Conservation (phyloP, 2,329 filamentous ascomycete species). For the Claviceps citrina region DNA sequence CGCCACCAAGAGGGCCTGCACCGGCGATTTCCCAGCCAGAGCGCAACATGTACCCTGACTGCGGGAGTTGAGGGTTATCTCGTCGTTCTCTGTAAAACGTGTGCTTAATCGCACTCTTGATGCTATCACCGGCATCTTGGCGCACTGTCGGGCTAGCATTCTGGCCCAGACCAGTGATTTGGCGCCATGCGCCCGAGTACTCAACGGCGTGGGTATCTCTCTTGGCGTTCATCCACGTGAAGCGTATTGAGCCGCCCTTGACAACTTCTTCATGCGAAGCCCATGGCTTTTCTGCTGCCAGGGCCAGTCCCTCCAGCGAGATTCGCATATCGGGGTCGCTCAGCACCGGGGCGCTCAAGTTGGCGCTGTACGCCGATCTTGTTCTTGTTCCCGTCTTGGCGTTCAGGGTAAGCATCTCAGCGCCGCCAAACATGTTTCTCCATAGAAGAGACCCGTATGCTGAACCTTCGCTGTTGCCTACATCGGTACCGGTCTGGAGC, state of each 20-base stretch:
- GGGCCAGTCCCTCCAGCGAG: constrained; percentile 66
- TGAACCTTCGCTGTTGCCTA: constrained; percentile 86
- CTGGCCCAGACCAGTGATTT: constrained; percentile 63
- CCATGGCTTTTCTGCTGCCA: constrained; percentile 78
- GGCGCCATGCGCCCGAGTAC: constrained; percentile 74
- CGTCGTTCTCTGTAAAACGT: constrained; percentile 66
- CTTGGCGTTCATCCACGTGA: constrained; percentile 53
- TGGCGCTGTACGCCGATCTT: constrained; percentile 76
- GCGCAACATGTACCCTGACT: constrained; percentile 66
- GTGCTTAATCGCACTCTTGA: constrained; percentile 78
- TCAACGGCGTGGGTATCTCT: constrained; percentile 62
- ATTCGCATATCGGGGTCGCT: constrained; percentile 71
- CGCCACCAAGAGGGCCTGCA: constrained; percentile 66
- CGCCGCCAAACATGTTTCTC: constrained; percentile 88
- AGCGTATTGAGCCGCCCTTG: constrained; percentile 59
- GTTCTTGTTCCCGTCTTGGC: constrained; percentile 82
- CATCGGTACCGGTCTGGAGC: constrained; percentile 85
- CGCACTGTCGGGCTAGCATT: constrained; percentile 70
- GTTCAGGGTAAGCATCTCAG: constrained; percentile 75
- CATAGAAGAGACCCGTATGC: constrained; percentile 77
- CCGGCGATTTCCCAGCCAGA: constrained; percentile 74
- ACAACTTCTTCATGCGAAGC: constrained; percentile 85
- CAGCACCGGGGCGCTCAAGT: constrained; percentile 66
- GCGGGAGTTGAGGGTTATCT: constrained; percentile 73
- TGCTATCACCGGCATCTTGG: constrained; percentile 72